Conservation (phyloP, 2,329 filamentous ascomycete genomes). For the Xylariaceae sp. region DNA sequence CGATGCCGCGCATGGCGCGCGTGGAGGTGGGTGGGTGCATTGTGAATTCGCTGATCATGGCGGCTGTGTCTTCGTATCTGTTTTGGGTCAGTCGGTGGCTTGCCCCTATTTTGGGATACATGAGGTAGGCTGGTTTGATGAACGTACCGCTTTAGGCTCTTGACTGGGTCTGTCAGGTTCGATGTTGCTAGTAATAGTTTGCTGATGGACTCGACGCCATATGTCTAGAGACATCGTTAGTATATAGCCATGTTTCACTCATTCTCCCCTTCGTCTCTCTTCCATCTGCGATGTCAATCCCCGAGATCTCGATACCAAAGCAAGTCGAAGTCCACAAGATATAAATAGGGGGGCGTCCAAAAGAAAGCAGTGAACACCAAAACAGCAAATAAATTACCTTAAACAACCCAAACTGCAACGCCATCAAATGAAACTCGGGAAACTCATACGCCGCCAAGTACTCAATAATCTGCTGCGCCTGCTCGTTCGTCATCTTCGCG, state of each 20-base stretch:
- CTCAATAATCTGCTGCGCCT: constrained; percentile 31
- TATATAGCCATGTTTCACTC: background rate
- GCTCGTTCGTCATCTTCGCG: constrained; percentile 29
- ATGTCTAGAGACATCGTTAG: constrained; percentile 24
- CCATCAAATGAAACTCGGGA: constrained; percentile 25
- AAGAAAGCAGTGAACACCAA: background rate
- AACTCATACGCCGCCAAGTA: constrained; percentile 27
- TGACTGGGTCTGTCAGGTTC: constrained; percentile 31
- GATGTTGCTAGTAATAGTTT: constrained; percentile 29
- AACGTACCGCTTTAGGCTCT: constrained; percentile 30
- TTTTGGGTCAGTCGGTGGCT: background rate
- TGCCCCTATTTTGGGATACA: background rate
- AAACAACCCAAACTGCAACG: constrained; percentile 31
- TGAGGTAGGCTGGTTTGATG: background rate
- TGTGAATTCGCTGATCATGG: constrained; percentile 31
- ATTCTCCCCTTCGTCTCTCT: background rate
- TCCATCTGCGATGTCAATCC: too few species aligned
- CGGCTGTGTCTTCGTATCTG: constrained; percentile 33
- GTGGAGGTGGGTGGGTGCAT: constrained; percentile 34
- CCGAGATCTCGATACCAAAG: too few species aligned
- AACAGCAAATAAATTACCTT: constrained; percentile 25
- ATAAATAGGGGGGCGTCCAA: background rate
- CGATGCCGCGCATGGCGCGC: constrained; percentile 33
- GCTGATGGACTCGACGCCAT: constrained; percentile 32
- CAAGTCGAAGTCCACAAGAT: background rate